phyloP scores from a whole-genome alignment of 208 protist species.

The Crithidia acanthocephali region DNA sequence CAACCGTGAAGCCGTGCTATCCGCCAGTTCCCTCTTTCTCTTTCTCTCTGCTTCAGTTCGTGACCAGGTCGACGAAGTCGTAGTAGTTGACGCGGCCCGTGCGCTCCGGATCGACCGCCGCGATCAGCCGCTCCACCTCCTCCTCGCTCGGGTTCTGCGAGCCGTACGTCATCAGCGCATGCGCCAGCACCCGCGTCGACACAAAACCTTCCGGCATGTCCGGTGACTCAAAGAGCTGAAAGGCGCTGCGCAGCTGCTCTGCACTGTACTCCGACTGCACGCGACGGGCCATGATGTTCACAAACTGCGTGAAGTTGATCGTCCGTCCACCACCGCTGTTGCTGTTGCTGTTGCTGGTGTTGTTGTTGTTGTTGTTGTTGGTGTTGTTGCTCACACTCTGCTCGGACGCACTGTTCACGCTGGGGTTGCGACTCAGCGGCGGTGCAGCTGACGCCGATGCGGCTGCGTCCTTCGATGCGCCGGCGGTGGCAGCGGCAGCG shows the following conservation, averaged over 20 bases:
- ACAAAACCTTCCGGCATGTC: slow-evolving; percentile 83
- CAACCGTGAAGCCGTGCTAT: too few relatives aligned
- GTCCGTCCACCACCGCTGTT: slow-evolving; percentile 2
- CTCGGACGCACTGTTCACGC: slow-evolving; percentile 2
- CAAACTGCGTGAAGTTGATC: slow-evolving; percentile 91
- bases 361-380: slow-evolving; percentile 6
- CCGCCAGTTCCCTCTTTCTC: background rate
- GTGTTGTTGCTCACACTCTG: slow-evolving; percentile 3
- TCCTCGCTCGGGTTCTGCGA: slow-evolving; percentile 85
- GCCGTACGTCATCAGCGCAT: slow-evolving; percentile 90
- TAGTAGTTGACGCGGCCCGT: slow-evolving; percentile 90
- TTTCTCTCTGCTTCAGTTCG: slow-evolving; percentile 21
- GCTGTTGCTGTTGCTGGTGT: slow-evolving; percentile 19
- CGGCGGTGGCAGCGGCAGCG: background rate
- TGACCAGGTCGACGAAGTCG: slow-evolving; percentile 89
- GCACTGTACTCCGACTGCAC: slow-evolving; percentile 88
- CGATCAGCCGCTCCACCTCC: slow-evolving; percentile 79
- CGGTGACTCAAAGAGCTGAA: slow-evolving; percentile 92
- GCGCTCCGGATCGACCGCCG: slow-evolving; percentile 78
- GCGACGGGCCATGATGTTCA: slow-evolving; percentile 82
- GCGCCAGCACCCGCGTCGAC: slow-evolving; percentile 81
- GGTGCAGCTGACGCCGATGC: background rate
- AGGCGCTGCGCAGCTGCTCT: slow-evolving; percentile 88
- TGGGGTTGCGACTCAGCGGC: background rate
- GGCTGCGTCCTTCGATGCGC: background rate